Evolutionary conservation across 2,329 filamentous ascomycete species (phyloP), one percentile per base, ranked within the genome.

Genomic region (Neofusicoccum parvum): DNA sequence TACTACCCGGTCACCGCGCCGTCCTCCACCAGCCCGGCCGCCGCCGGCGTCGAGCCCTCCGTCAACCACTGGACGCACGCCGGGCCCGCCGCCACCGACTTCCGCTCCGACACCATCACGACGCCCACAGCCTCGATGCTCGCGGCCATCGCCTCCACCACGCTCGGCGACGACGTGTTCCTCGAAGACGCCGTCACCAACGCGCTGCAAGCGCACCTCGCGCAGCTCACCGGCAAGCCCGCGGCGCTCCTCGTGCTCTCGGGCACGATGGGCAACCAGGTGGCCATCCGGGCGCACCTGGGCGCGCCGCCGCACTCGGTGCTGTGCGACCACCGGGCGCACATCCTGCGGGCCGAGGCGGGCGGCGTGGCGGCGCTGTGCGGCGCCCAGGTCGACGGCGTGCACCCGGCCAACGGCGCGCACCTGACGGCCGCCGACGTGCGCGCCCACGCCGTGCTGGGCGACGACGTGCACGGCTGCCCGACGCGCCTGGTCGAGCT

Each of bases 181-280:
- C 81, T 83, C 68, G 92, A 96, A 78, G 93, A 97, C 72, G 82
- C 86, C 0, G 92, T 90, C 0, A 97, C 94, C 1, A 88, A 85
- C 59, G 83, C 86, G 27, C 87, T 98, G 46, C 91, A 97, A 76
- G 79, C 84, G 51, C 89, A 91, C 75, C 84, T 96, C 50, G 92
- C 92, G 17, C 75, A 84, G 37, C 84, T 96, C 3, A 87, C 92
- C 0, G 87, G 87, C 70, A 93, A 96, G 71, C 89, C 93, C 72
- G 88, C 87, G 7, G 90, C 87, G 0, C 82, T 97, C 4, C 88
- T 97, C 63, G 92, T 97, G 64, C 83, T 96, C 66, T 95, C 92
- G 0, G 94, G 94, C 3, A 97, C 94, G 4, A 97, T 97, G 93
- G 93, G 92, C 46, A 97, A 97, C 79, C 93, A 97, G 76, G 82